Percentiles rank a stretch among this genome's conserved stretches.
Conservation (phyloP, 257 asterid genomes). For the Hygrophila difformis region DNA sequence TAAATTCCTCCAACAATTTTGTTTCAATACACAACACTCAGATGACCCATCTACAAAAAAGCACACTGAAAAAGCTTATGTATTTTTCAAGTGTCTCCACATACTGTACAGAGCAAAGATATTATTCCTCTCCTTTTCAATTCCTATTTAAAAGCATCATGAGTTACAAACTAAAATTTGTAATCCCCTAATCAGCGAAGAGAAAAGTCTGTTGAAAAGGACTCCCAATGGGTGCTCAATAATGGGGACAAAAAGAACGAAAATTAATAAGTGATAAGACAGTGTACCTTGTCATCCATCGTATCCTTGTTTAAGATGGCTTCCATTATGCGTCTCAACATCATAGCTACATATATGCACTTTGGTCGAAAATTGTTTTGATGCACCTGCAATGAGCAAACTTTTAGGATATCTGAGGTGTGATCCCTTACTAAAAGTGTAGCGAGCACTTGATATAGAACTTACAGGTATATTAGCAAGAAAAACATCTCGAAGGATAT, state of each 20-base stretch:
- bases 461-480: slow-evolving; percentile 85
- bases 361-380: slow-evolving; percentile 70
- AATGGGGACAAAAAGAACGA: background rate
- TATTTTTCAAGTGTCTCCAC: too few species aligned
- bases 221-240: background rate
- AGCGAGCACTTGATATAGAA: slow-evolving; percentile 12
- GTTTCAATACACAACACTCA: too few species aligned
- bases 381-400: slow-evolving; percentile 54
- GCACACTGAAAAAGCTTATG: too few species aligned
- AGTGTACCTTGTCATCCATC: slow-evolving; percentile 85
- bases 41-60: too few species aligned
- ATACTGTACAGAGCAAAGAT: too few species aligned
- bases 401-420: background rate
- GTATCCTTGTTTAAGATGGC: slow-evolving; percentile 93
- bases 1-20: too few species aligned
- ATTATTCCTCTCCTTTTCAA: too few species aligned
- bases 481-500: slow-evolving; percentile 55
- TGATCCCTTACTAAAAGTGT: slow-evolving; percentile 13
- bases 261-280: slow-evolving; percentile 2
- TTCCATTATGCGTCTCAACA: slow-evolving; percentile 95
- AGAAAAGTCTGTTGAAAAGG: too few species aligned
- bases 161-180: too few species aligned
- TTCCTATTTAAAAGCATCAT: too few species aligned
- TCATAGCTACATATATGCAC: slow-evolving; percentile 89
- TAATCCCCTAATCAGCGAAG: too few species aligned